These are phyloP conservation scores for Saturnispora kantuleensis DNA, from an alignment of 805 yeast species.

Conservation along the genomic window DNA sequence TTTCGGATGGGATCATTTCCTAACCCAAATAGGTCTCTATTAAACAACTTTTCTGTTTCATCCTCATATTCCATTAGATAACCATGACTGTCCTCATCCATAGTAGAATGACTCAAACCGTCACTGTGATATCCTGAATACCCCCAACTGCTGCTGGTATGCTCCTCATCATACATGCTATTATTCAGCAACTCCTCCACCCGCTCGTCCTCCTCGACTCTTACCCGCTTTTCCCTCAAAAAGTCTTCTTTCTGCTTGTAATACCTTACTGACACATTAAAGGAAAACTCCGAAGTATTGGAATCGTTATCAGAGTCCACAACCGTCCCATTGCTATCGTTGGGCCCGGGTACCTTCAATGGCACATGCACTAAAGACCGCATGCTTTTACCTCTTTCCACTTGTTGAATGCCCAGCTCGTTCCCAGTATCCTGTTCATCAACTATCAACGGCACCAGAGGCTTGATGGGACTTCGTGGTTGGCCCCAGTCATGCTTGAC, in stretches of 20 bases:
- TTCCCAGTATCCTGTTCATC: no score
- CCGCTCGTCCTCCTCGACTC: neutral
- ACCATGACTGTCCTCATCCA: constrained; percentile 14
- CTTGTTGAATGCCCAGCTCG: no score
- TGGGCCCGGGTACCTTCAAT: neutral
- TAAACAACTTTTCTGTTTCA: constrained; percentile 31
- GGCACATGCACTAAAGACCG: no score
- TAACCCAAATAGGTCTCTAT: constrained; percentile 27
- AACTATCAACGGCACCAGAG: no score
- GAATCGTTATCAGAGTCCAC: neutral
- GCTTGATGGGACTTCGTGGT: no score
- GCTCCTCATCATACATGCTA: neutral
- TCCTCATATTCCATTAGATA: constrained; percentile 20
- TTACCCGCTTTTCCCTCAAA: neutral
- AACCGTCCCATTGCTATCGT: neutral
- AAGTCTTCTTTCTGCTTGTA: constrained; percentile 4
- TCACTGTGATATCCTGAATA: constrained; percentile 6
- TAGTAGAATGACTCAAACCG: constrained; percentile 8
- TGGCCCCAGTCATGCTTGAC: constrained; percentile 23
- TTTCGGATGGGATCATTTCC: constrained; percentile 19
- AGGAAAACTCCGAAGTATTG: constrained; percentile 2
- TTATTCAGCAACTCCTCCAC: constrained; percentile 10
- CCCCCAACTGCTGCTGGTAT: no score
- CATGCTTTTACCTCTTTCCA: no score
- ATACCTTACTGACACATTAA: constrained; percentile 5